Conservation (phyloP, 495 filamentous ascomycete species). For the Penicillium lagena region DNA sequence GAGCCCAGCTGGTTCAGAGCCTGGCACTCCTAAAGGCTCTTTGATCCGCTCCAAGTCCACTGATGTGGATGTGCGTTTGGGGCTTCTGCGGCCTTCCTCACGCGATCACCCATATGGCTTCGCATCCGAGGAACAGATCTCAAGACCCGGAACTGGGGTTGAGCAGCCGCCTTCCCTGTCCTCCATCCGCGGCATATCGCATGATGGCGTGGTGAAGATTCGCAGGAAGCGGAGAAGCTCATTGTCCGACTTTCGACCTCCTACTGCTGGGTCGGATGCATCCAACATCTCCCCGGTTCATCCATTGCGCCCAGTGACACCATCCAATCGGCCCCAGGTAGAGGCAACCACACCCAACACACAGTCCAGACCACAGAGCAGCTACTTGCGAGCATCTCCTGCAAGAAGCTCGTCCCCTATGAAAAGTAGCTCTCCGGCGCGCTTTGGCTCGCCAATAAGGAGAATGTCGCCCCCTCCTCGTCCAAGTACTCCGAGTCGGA, state of each 20-base stretch:
- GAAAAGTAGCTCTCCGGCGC: slow-evolving; percentile 24
- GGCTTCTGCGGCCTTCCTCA: slow-evolving; percentile 54
- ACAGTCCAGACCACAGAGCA: slow-evolving; percentile 26
- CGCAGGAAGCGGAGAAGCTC: slow-evolving; percentile 86
- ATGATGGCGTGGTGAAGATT: slow-evolving; percentile 32
- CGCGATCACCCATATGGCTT: slow-evolving; percentile 54
- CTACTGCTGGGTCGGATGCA: slow-evolving; percentile 39
- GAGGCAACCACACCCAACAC: slow-evolving; percentile 28
- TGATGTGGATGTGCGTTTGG: slow-evolving; percentile 55
- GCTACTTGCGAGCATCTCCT: slow-evolving; percentile 26
- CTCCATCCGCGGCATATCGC: slow-evolving; percentile 26
- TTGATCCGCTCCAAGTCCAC: slow-evolving; percentile 75
- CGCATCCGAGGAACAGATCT: slow-evolving; percentile 34
- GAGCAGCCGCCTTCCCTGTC: slow-evolving; percentile 31
- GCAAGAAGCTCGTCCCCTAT: slow-evolving; percentile 23
- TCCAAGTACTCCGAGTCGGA: slow-evolving; percentile 44
- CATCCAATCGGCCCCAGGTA: slow-evolving; percentile 21
- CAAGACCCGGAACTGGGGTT: slow-evolving; percentile 42
- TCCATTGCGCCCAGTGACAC: slow-evolving; percentile 28
- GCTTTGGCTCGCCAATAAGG: slow-evolving; percentile 28
- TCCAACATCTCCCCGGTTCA: slow-evolving; percentile 30
- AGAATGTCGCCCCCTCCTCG: slow-evolving; percentile 28
- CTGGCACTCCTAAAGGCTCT: slow-evolving; percentile 54
- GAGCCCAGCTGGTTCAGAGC: slow-evolving; percentile 47
- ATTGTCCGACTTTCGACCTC: slow-evolving; percentile 74